Evolutionary conservation across 805 yeast genomes (phyloP), one percentile per base, ranked within the genome.

Genomic region (Candida peoriensis): DNA sequence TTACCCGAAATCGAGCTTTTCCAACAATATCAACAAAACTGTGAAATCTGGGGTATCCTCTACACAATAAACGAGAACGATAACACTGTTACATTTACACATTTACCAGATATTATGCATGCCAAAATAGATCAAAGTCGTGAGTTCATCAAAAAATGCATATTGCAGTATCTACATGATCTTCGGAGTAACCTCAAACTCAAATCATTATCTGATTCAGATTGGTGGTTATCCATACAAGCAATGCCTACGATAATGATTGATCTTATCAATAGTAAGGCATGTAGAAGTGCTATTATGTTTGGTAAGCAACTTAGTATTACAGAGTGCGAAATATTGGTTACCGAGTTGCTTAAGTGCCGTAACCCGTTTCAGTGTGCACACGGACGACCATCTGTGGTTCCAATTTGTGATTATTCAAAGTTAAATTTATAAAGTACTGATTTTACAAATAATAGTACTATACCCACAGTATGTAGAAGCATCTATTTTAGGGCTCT

Each of bases 331-430:
- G 39, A 44, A 6, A 28, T 51, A 1, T 46, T 84, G 16, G 46
- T 85, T 0, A 22, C 31, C 1, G 41, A 57, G 2, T 60, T 86
- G 20, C 43, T 63, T 0, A 16, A 34, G 4, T 84, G 95, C 48
- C 47, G 58, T 11, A 55, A 66, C 14, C 94, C 95, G 0, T 81
- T 83, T 44, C 77, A 72, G 36, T 87, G 95, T 63, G 95, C 95
- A 0, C 95, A 86, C 54, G 95, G 95, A 0, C 58, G 95, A 37
- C 94, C 95, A 0, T 72, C 87, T 0, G 53, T 81, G 10, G 69
- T 76, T 2, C 88, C 89, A 0, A 39, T 76, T 4, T 57, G 58
- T 21, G 55, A 58, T 24, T 34, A 55, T 6, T 20, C 24, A 2
- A 29, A 29, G 15, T 13, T 24, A 24, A 10, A 20, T 20, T 11